Conservation (phyloP, 495 filamentous ascomycete species). For the Barbatosphaeria neglecta region DNA sequence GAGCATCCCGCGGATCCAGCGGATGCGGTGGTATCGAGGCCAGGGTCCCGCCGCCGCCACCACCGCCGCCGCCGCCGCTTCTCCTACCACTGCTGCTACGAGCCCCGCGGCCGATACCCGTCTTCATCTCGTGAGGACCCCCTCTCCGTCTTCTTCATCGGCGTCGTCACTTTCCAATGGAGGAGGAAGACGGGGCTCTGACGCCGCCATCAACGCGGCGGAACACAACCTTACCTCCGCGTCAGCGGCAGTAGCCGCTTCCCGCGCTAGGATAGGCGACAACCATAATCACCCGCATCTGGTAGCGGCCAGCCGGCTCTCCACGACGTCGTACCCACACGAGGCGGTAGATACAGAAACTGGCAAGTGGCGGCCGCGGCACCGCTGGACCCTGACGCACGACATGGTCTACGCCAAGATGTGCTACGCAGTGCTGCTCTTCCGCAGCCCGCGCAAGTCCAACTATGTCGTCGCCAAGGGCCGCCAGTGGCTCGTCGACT, state of each 20-base stretch:
- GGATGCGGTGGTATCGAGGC: slow-evolving; percentile 20
- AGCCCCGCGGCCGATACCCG: no score
- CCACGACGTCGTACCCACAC: slow-evolving; percentile 22
- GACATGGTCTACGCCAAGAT: slow-evolving; percentile 42
- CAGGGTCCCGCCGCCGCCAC: slow-evolving; percentile 16
- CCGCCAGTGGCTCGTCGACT: slow-evolving; percentile 36
- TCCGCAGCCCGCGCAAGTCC: slow-evolving; percentile 30
- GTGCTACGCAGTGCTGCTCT: slow-evolving; percentile 39
- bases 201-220: no score
- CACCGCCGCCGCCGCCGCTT: not conserved
- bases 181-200: no score
- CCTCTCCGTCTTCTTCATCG: no score
- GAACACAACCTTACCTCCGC: not conserved
- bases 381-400: slow-evolving; percentile 33
- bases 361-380: slow-evolving; percentile 40
- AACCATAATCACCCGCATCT: no score
- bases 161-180: no score
- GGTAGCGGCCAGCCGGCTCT: slow-evolving; percentile 9
- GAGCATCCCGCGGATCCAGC: slow-evolving; percentile 35
- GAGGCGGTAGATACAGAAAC: slow-evolving; percentile 20
- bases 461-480: slow-evolving; percentile 34
- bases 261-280: no score
- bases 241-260: not conserved
- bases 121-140: no score
- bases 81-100: not conserved